Conservation (phyloP, 176 grass and related monocot genomes). For the Chloris gayana region DNA sequence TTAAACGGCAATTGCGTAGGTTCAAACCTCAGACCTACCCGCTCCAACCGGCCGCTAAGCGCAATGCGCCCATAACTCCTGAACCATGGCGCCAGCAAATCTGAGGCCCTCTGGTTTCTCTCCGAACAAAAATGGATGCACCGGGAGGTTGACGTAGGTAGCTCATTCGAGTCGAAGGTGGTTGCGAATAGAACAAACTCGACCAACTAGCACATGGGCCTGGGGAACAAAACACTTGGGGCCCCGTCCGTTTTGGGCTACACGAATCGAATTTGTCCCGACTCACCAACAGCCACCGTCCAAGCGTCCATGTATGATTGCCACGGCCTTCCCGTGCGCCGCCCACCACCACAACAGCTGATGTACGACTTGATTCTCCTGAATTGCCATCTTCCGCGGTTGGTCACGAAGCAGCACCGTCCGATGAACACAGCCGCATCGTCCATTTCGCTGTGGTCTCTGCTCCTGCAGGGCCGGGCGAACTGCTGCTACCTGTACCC, state of each 20-base stretch:
- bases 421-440: not conserved
- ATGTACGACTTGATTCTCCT: not conserved
- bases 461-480: not conserved
- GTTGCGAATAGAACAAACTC: not conserved
- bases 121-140: not conserved
- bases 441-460: not conserved
- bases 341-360: not conserved
- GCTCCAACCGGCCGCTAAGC: not conserved
- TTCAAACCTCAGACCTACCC: not conserved
- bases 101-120: not conserved
- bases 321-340: not conserved
- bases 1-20: not conserved
- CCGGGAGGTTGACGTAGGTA: not conserved
- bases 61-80: not conserved
- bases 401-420: not conserved
- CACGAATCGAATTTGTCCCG: not conserved
- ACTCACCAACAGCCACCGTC: not conserved
- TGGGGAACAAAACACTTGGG: not conserved
- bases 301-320: not conserved
- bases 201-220: not conserved
- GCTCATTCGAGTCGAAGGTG: not conserved
- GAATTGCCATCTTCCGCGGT: not conserved
- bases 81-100: not conserved
- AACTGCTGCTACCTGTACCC: not conserved
- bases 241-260: slow-evolving; percentile 10